Percentiles rank a stretch among this genome's conserved stretches.
Conservation (phyloP, 176 grass and related monocot genomes). For the Oryza meridionalis region DNA sequence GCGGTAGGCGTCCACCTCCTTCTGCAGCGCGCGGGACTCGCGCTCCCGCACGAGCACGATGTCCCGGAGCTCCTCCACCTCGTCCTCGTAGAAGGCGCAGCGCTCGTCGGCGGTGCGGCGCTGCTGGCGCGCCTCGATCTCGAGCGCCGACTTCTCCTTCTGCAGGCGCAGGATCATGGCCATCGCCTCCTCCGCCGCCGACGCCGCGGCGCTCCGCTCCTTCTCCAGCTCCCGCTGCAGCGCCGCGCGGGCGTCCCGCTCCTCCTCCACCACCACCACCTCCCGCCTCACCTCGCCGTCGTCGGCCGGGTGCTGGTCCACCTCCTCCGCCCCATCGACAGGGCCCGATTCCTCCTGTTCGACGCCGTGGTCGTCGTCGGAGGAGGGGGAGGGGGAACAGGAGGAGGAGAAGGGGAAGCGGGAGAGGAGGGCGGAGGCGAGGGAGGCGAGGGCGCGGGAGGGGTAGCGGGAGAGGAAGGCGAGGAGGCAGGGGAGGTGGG, state of each 20-base stretch:
- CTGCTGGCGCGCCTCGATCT: constrained; percentile 78
- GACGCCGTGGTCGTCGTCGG: no score
- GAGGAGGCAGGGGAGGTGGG: constrained; percentile 42
- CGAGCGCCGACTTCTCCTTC: constrained; percentile 81
- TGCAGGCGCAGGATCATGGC: constrained; percentile 94
- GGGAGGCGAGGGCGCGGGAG: constrained; percentile 17
- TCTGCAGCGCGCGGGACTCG: constrained; percentile 61
- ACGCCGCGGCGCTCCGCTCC: constrained; percentile 78
- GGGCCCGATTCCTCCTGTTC: not conserved
- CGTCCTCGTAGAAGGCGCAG: constrained; percentile 71
- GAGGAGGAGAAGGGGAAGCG: constrained; percentile 45
- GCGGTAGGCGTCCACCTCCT: constrained; percentile 70
- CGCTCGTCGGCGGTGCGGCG: constrained; percentile 70
- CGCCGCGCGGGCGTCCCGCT: constrained; percentile 33
- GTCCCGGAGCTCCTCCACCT: constrained; percentile 79
- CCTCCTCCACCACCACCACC: constrained; percentile 53
- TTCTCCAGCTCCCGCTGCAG: constrained; percentile 80
- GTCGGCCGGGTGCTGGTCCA: not conserved
- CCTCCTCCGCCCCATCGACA: constrained; percentile 11
- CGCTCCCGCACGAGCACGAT: constrained; percentile 80
- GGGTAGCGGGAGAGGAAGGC: constrained; percentile 46
- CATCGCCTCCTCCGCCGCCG: constrained; percentile 91
- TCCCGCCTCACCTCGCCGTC: constrained; percentile 37
- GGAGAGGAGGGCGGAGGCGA: constrained; percentile 46
- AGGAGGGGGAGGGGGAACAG: not conserved